These are phyloP conservation scores for Magnolia changhungtana DNA, from an alignment of 164 flowering plant genomes.

Conservation along the genomic window DNA sequence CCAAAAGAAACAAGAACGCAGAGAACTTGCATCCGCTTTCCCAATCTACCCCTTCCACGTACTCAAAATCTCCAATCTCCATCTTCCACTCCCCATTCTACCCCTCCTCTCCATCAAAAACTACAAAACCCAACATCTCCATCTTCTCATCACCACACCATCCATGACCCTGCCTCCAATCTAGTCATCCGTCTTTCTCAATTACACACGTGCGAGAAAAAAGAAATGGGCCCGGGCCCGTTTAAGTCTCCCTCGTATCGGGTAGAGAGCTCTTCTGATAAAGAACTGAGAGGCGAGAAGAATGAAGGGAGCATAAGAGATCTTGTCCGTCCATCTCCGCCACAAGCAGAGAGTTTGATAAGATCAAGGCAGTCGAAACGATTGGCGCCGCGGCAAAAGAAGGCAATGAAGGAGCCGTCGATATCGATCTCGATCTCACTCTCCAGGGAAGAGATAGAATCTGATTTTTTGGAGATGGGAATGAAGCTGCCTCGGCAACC, in stretches of 20 bases:
- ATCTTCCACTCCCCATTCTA: no score
- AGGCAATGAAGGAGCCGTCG: constrained; percentile 31
- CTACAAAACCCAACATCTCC: background rate
- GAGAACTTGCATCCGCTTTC: no score
- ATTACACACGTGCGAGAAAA: background rate
- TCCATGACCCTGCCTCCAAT: background rate
- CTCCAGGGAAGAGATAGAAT: constrained; percentile 59
- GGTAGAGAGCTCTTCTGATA: no score
- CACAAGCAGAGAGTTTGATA: background rate
- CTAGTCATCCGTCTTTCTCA: background rate
- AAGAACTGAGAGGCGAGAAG: background rate
- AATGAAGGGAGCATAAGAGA: background rate
- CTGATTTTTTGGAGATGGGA: constrained; percentile 63
- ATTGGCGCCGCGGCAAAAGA: constrained; percentile 1
- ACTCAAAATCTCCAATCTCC: no score
- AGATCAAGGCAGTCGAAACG: background rate
- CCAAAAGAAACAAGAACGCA: no score
- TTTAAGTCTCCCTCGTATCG: no score
- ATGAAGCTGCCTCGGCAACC: constrained; percentile 63
- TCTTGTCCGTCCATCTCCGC: background rate
- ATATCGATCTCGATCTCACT: constrained; percentile 51
- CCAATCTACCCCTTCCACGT: no score
- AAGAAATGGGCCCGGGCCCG: no score
- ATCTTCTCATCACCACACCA: background rate
- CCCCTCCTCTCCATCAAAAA: no score